phyloP scores from a whole-genome alignment of 257 asterid species.

The Scutellaria galericulata region DNA sequence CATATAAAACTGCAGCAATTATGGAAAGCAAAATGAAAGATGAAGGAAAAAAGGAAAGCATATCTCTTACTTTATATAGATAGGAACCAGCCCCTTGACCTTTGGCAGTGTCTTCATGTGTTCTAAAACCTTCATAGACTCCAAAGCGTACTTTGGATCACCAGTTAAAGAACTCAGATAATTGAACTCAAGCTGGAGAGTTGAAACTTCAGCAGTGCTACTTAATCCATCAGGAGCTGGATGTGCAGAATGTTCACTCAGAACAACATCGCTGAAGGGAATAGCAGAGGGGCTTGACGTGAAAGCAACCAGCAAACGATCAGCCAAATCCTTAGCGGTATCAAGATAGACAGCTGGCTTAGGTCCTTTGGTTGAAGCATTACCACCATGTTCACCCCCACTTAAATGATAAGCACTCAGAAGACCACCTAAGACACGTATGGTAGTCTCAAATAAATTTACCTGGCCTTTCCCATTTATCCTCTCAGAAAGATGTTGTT shows the following conservation, averaged over 20 bases:
- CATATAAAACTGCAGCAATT: neutral
- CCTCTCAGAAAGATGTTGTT: slow-evolving; percentile 69
- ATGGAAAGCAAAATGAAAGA: neutral
- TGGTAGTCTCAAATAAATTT: slow-evolving; percentile 92
- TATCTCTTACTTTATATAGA: slow-evolving; percentile 72
- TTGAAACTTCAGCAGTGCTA: slow-evolving; percentile 94
- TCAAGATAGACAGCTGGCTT: slow-evolving; percentile 80
- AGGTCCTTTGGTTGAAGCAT: slow-evolving; percentile 61
- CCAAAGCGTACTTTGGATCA: slow-evolving; percentile 72
- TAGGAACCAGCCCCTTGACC: slow-evolving; percentile 94
- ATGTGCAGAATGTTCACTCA: slow-evolving; percentile 75
- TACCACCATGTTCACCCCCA: slow-evolving; percentile 61
- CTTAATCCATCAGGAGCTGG: slow-evolving; percentile 95
- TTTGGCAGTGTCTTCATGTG: slow-evolving; percentile 78
- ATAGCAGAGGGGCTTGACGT: slow-evolving; percentile 80
- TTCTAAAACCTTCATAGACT: slow-evolving; percentile 94
- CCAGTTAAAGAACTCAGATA: slow-evolving; percentile 85
- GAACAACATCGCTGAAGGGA: slow-evolving; percentile 88
- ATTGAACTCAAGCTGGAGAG: slow-evolving; percentile 93
- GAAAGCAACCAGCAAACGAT: slow-evolving; percentile 82
- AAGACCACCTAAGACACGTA: slow-evolving; percentile 90
- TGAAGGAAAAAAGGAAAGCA: neutral
- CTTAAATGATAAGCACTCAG: slow-evolving; percentile 95
- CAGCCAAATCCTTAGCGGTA: slow-evolving; percentile 86
- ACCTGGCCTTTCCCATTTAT: slow-evolving; percentile 81